phyloP scores from a whole-genome alignment of 2,329 filamentous ascomycete genomes.

The Colletotrichum agaves region DNA sequence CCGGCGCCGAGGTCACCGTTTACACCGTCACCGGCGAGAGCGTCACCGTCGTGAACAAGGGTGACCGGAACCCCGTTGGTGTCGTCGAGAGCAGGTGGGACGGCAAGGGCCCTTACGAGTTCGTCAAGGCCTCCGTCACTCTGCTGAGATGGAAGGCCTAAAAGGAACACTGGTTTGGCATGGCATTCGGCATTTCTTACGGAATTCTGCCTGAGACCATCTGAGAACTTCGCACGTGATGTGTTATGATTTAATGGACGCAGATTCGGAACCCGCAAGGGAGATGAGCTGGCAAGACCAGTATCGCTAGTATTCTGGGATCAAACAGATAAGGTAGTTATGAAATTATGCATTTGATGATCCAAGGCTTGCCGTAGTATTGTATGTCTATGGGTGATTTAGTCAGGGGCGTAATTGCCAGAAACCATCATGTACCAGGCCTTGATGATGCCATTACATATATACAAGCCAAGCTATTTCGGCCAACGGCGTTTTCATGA shows the following conservation, averaged over 20 bases:
- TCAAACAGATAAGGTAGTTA: conserved; percentile 11
- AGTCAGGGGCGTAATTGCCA: background rate
- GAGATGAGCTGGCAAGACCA: conserved; percentile 12
- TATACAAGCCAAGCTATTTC: too few species aligned
- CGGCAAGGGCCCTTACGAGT: conserved; percentile 69
- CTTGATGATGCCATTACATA: too few species aligned
- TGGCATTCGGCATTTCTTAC: background rate
- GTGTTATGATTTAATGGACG: conserved; percentile 6
- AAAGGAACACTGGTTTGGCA: background rate
- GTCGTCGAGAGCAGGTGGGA: conserved; percentile 64
- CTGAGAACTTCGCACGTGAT: conserved; percentile 9
- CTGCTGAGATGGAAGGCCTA: conserved; percentile 68
- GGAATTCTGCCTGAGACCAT: background rate
- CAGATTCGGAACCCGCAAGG: conserved; percentile 5
- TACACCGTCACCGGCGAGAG: conserved; percentile 70
- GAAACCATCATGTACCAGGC: background rate
- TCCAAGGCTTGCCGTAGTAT: background rate
- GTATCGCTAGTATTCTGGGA: background rate
- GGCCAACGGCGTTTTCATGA: too few species aligned
- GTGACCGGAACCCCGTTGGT: conserved; percentile 69
- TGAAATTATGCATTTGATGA: conserved; percentile 1
- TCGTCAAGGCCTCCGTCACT: conserved; percentile 77
- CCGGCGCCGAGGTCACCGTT: conserved; percentile 63
- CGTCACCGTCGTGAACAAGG: conserved; percentile 70
- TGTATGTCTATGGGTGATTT: background rate